Base-by-base conservation (phyloP, 1,284 basidiomycete genomes). In the Ceratobasidium sp. region DNA sequence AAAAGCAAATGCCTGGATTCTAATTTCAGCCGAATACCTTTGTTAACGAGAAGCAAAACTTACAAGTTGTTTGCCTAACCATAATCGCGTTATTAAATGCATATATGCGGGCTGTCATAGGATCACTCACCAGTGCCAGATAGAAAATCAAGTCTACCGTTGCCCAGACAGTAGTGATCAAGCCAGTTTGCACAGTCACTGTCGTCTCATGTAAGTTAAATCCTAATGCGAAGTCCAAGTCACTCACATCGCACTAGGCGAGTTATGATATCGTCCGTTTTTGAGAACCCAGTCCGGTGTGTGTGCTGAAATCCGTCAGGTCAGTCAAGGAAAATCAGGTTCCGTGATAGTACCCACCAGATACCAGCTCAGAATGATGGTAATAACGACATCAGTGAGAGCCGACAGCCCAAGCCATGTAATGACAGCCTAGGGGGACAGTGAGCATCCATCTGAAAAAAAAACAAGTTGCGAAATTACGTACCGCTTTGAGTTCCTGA, bases 201-300 rank as follows among this genome's bases (percentile, higher is more conserved):
- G n/a, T n/a, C n/a, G n/a, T n/a, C n/a, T n/a, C n/a, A n/a, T n/a
- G n/a, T n/a, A n/a, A n/a, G n/a, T n/a, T n/a, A n/a, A 75, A 26
- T 43, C 38, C 5, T 13, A 23, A 28, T 46, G 9, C 18, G 50
- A 26, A 72, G 75, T 58, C 11, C 14, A 54, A 46, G 8, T 6
- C 13, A 79, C 83, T 66, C 74, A 86, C 85, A 64, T 72, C 84
- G 79, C 57, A 86, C 85, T 61, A 87, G 84, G 57, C 77, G 80
- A 76, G 82, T 81, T 30, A 83, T 78, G 28, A 81, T 74, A 73
- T 82, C 81, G 63, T 83, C 81, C 0, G 82, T 82, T 5, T 77
- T 75, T 30, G 78, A 75, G 59, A 81, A 81, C 5, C 81, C 82
- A 1, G 81, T 82, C 74, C 82, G 85, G 76, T 85, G 82, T 57